Evolutionary conservation across 1,139 yeast genomes (phyloP).

Genomic region (Blastobotrys arbuscula): DNA sequence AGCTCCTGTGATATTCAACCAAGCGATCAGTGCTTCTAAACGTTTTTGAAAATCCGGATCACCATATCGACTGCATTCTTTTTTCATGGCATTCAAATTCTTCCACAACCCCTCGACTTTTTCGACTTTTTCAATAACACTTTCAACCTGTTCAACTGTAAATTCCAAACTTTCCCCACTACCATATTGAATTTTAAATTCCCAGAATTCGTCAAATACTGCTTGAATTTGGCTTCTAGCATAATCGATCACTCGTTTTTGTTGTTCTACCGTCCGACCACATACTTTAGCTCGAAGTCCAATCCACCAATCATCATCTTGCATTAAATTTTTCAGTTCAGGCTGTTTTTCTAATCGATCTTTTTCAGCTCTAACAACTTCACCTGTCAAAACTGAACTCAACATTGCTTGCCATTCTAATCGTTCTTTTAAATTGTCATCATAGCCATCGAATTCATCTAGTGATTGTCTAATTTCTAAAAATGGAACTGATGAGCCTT

Average conservation of each 20-base stretch:
- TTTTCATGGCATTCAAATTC: slow-evolving; percentile 68
- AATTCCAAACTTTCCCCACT: slow-evolving; percentile 24
- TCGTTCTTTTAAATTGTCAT: slow-evolving; percentile 64
- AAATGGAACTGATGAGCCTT: slow-evolving; percentile 26
- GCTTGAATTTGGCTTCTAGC: slow-evolving; percentile 70
- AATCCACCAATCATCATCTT: slow-evolving; percentile 71
- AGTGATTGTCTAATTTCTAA: slow-evolving; percentile 20
- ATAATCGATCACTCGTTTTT: slow-evolving; percentile 62
- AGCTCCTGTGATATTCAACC: slow-evolving; percentile 73
- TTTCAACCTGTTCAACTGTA: slow-evolving; percentile 45
- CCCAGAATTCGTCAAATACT: slow-evolving; percentile 63
- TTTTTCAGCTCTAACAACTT: slow-evolving; percentile 86
- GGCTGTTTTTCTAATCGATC: slow-evolving; percentile 59
- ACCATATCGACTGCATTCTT: slow-evolving; percentile 69
- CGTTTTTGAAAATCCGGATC: slow-evolving; percentile 59
- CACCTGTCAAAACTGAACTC: slow-evolving; percentile 86
- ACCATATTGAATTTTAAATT: slow-evolving; percentile 44
- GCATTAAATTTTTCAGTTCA: slow-evolving; percentile 30
- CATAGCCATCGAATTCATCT: slow-evolving; percentile 15
- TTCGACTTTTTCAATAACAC: slow-evolving; percentile 56
- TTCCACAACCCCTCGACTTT: slow-evolving; percentile 76
- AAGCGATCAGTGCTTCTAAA: slow-evolving; percentile 74
- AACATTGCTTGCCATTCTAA: slow-evolving; percentile 97
- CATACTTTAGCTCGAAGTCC: slow-evolving; percentile 75
- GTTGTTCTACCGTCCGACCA: slow-evolving; percentile 79